phyloP scores from a whole-genome alignment of 2,329 filamentous ascomycete genomes.

The Diaporthe amygdali region DNA sequence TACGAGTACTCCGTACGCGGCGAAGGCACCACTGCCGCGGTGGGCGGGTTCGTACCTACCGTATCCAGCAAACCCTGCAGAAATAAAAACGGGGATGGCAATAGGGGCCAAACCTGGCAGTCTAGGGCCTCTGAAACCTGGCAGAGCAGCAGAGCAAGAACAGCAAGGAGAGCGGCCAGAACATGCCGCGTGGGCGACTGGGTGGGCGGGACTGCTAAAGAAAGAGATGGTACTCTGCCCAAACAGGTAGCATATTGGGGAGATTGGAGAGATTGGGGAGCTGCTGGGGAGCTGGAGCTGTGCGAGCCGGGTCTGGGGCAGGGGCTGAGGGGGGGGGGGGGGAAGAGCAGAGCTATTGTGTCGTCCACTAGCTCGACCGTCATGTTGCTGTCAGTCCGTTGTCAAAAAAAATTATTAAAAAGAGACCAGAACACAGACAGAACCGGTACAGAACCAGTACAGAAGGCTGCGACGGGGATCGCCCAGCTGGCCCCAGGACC shows the following conservation, averaged over 20 bases:
- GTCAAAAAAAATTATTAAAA: not conserved
- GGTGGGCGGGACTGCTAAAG: not conserved
- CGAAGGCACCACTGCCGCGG: not conserved
- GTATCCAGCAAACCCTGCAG: slow-evolving; percentile 8
- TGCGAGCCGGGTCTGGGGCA: too few species aligned
- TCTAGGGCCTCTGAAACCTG: not conserved
- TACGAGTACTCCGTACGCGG: not conserved
- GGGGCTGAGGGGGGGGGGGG: too few species aligned
- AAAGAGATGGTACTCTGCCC: too few species aligned
- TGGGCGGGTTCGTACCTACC: slow-evolving; percentile 4
- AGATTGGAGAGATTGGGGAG: too few species aligned
- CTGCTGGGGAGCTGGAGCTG: too few species aligned
- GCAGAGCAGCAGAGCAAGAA: not conserved
- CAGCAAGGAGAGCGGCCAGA: not conserved
- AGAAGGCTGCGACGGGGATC: not conserved
- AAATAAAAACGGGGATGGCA: slow-evolving; percentile 2
- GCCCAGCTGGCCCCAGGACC: slow-evolving; percentile 2
- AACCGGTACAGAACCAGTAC: too few species aligned
- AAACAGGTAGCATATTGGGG: too few species aligned
- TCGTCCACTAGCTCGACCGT: too few species aligned
- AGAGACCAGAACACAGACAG: not conserved
- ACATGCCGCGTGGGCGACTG: not conserved
- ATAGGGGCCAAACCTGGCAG: slow-evolving; percentile 7
- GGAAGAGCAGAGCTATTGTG: too few species aligned
- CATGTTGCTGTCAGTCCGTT: too few species aligned